Base-by-base conservation (phyloP, 495 filamentous ascomycete species). In the Sphaerosporella brunnea region DNA sequence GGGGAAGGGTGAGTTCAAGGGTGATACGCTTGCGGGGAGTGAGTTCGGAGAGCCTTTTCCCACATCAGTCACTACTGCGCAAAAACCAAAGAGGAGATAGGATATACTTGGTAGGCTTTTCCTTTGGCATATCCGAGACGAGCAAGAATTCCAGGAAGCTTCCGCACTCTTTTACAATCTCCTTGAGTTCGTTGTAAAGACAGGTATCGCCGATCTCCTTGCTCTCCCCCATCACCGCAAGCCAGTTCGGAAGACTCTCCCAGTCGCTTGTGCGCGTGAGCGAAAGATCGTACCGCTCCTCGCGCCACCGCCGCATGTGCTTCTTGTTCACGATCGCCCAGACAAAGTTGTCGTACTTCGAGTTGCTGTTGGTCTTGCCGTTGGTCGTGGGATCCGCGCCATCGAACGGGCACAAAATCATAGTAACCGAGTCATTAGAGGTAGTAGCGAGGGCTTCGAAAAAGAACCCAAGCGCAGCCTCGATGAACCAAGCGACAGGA, bases 261-360 rank as follows among this genome's bases (percentile, higher is more conserved):
- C 87, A 78, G 53, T 97, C 92, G 68, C 84, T 88, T 51, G 88
- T 94, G 53, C 73, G 77, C 19, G 90, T 94, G 45, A 97, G 75
- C 21, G 82, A 90, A 24, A 94, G 69, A 65, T 97, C 90, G 63
- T 95, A 97, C 54, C 92, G 79, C 45, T 93, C 90, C 26, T 92
- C 80, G 40, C 90, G 77, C 60, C 93, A 74, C 55, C 75, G 67
- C 68, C 80, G 83, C 88, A 97, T 95, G 62, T 72, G 63, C 58
- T 84, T 80, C 73, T 97, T 97, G 71, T 96, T 84, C 32, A 96
- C 87, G 53, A 97, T 64, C 24, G 86, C 92, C 74, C 77, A 96
- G 51, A 97, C 86, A 54, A 95, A 97, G 28, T 75, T 79, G 63
- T 96, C 92, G 56, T 79, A 94, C 69, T 84, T 88, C 5, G 45